A percentile compares a stretch with the other conserved stretches of the same genome.
Conservation (phyloP, 2,329 filamentous ascomycete genomes). For the Seiridium cupressi region DNA sequence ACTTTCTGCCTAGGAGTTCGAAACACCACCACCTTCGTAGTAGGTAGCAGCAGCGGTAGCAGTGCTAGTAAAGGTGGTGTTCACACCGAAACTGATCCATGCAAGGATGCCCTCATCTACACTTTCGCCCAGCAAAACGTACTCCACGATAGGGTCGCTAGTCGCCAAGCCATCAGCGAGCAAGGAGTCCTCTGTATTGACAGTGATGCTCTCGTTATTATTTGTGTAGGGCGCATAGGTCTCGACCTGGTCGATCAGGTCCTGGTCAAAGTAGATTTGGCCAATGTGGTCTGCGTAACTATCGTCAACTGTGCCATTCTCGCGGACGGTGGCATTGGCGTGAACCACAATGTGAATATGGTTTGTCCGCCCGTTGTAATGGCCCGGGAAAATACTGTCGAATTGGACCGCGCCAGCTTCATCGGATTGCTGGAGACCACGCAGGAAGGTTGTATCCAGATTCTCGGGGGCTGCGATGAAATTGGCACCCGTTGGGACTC, state of each 20-base stretch:
- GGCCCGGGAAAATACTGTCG: conserved; percentile 40
- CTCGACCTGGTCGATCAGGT: conserved; percentile 39
- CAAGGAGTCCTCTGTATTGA: not conserved
- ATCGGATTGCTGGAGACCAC: conserved; percentile 38
- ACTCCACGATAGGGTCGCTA: conserved; percentile 1
- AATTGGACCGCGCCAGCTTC: conserved; percentile 39
- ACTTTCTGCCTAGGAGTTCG: not conserved
- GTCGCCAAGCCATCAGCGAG: not conserved
- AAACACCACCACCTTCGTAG: conserved; percentile 19
- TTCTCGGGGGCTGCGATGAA: conserved; percentile 36
- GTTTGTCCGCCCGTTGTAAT: conserved; percentile 40
- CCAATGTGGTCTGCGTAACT: conserved; percentile 54
- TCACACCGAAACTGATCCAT: conserved; percentile 36
- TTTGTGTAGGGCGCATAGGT: not conserved
- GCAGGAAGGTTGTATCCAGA: conserved; percentile 39
- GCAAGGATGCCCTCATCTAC: conserved; percentile 1
- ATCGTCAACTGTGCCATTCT: conserved; percentile 43
- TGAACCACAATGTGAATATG: conserved; percentile 51
- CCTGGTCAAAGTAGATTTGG: conserved; percentile 65
- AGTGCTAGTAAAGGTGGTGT: conserved; percentile 19
- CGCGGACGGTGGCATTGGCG: conserved; percentile 29
- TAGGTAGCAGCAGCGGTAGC: conserved; percentile 17
- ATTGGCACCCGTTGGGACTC: conserved; percentile 13
- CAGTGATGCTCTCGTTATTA: not conserved
- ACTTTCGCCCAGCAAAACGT: not conserved